Evolutionary conservation across 2,329 filamentous ascomycete species (phyloP).

Genomic region (Stemphylium lycopersici): DNA sequence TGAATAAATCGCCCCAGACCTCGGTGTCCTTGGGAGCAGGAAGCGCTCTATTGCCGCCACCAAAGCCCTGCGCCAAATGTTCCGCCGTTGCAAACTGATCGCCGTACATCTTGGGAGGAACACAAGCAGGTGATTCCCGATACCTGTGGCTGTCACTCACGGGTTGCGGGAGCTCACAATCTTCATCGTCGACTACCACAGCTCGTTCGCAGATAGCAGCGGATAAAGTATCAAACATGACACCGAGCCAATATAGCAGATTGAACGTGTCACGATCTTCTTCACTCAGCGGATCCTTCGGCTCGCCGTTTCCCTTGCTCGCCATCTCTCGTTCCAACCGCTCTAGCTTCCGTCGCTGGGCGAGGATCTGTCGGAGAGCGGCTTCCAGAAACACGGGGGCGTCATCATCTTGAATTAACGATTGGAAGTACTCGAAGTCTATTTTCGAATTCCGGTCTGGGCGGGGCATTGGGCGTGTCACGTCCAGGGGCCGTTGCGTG

Average conservation of each 20-base stretch:
- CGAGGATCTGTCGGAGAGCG: slow-evolving; percentile 11
- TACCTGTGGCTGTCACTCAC: background rate
- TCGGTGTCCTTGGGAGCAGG: slow-evolving; percentile 39
- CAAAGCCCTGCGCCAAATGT: no score
- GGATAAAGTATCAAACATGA: slow-evolving; percentile 66
- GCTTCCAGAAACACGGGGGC: slow-evolving; percentile 10
- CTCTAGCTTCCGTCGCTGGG: slow-evolving; percentile 12
- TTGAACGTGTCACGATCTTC: slow-evolving; percentile 56
- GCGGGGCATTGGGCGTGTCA: background rate
- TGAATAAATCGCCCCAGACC: slow-evolving; percentile 15
- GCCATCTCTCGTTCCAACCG: slow-evolving; percentile 12
- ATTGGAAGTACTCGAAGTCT: slow-evolving; percentile 10
- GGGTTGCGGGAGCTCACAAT: slow-evolving; percentile 48
- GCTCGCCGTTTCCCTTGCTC: slow-evolving; percentile 16
- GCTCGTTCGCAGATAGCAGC: slow-evolving; percentile 60
- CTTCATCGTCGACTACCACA: slow-evolving; percentile 54
- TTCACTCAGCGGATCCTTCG: slow-evolving; percentile 26
- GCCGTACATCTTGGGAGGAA: slow-evolving; percentile 15
- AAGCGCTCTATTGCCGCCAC: no score
- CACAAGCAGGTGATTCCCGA: background rate
- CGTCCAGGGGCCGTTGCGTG: slow-evolving; percentile 48
- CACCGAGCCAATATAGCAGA: slow-evolving; percentile 63
- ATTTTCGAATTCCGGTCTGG: background rate
- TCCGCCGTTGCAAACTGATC: background rate
- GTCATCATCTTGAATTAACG: slow-evolving; percentile 9